These are phyloP conservation scores for Passiflora organensis DNA, from an alignment of 345 rosid genomes.

Conservation along the genomic window DNA sequence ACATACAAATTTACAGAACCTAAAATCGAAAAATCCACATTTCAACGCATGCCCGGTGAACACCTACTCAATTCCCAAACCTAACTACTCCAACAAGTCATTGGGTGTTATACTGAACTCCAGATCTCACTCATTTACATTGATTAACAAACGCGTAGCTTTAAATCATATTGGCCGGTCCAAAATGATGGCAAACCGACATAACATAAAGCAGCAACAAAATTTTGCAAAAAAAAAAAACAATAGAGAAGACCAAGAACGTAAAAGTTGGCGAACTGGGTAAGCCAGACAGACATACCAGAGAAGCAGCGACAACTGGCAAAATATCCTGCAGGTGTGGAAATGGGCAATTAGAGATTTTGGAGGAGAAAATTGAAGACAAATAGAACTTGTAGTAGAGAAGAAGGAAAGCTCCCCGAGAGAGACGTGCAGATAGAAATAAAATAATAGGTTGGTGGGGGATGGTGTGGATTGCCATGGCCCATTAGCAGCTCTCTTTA, in stretches of 20 bases:
- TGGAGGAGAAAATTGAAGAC: constrained; percentile 15
- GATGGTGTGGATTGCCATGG: constrained; percentile 29
- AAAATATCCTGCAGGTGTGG: constrained; percentile 2
- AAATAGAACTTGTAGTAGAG: constrained; percentile 30
- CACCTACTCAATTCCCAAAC: too few relatives aligned
- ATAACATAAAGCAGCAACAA: not conserved
- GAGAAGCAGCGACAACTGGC: constrained; percentile 11
- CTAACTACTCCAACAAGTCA: constrained; percentile 7
- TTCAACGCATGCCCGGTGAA: not conserved
- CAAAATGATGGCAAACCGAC: constrained; percentile 11
- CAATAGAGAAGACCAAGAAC: not conserved
- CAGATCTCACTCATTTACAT: constrained; percentile 25
- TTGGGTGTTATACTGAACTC: constrained; percentile 8
- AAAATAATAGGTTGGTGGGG: constrained; percentile 32
- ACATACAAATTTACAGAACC: not conserved
- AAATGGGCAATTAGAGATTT: constrained; percentile 24
- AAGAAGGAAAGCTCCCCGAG: constrained; percentile 38
- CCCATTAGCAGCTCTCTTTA: constrained; percentile 32
- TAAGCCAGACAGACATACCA: constrained; percentile 31
- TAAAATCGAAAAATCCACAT: not conserved
- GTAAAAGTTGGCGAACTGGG: constrained; percentile 3
- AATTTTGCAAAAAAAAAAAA: not conserved
- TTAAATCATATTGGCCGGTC: constrained; percentile 10
- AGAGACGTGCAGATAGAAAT: constrained; percentile 1
- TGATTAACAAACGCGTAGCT: constrained; percentile 9